A percentile compares a stretch with the other conserved stretches of the same genome.
phyloP scores from a whole-genome alignment of 352 stramenopile species.

The Phytopythium delawarense region DNA sequence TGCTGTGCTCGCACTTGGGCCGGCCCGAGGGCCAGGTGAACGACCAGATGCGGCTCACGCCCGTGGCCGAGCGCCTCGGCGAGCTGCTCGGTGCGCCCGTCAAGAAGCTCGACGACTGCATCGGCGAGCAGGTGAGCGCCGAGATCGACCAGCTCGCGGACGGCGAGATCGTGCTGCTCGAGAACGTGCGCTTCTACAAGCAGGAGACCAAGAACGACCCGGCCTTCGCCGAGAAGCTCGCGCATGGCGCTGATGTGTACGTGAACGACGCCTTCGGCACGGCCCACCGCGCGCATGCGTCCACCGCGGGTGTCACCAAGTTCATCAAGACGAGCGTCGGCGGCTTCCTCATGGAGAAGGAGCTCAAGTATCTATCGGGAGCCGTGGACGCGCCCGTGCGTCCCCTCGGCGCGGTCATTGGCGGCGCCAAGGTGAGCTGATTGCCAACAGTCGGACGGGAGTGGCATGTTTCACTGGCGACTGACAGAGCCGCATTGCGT shows the following conservation, averaged over 20 bases:
- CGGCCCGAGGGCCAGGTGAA: constrained; percentile 92
- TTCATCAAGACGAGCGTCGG: constrained; percentile 91
- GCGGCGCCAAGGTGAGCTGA: constrained; percentile 90
- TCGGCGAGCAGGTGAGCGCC: constrained; percentile 87
- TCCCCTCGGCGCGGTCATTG: constrained; percentile 94
- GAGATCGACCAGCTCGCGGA: constrained; percentile 82
- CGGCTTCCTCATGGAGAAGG: constrained; percentile 97
- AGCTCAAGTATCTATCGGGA: constrained; percentile 94
- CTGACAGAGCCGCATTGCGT: neutral
- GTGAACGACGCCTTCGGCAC: constrained; percentile 99
- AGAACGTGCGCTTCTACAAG: constrained; percentile 97
- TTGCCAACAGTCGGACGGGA: neutral
- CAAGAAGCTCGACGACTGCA: constrained; percentile 94
- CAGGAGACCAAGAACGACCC: constrained; percentile 37
- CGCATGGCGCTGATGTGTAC: constrained; percentile 91
- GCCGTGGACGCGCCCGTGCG: constrained; percentile 88
- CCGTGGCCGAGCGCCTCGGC: constrained; percentile 91
- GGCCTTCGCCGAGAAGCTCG: constrained; percentile 87
- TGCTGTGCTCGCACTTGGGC: constrained; percentile 98
- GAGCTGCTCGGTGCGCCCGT: constrained; percentile 92
- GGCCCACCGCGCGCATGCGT: constrained; percentile 96
- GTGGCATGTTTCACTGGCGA: neutral
- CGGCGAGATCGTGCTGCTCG: constrained; percentile 91
- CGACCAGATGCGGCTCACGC: constrained; percentile 79
- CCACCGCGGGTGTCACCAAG: constrained; percentile 96